phyloP scores from a whole-genome alignment of 192 early-diverging fungal genomes.

The Coemansia sp. region DNA sequence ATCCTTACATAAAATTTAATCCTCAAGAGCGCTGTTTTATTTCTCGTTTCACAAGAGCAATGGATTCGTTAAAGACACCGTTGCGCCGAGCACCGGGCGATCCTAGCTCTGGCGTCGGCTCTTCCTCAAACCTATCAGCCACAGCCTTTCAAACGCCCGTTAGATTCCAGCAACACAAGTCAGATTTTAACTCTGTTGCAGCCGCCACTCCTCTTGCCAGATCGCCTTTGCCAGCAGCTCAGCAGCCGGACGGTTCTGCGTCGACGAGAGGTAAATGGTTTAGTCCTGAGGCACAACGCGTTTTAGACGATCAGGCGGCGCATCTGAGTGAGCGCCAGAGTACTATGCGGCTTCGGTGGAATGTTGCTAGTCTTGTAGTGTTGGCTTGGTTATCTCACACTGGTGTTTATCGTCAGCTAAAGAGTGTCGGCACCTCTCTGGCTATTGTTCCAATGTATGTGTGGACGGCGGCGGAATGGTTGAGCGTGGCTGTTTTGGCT shows the following conservation, averaged over 20 bases:
- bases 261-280: conserved; percentile 27
- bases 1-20: background rate
- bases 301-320: conserved; percentile 34
- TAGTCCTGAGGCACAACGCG: conserved; percentile 41
- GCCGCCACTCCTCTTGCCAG: too few species aligned
- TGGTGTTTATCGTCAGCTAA: conserved; percentile 24
- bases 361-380: conserved; percentile 31
- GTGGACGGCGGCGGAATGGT: conserved; percentile 28
- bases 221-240: too few species aligned
- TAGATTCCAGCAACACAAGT: background rate
- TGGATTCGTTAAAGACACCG: conserved; percentile 32
- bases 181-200: too few species aligned
- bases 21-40: too few species aligned
- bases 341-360: conserved; percentile 45
- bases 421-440: conserved; percentile 7
- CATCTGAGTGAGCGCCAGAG: conserved; percentile 29
- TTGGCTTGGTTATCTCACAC: conserved; percentile 32
- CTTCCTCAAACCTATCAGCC: too few species aligned
- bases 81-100: conserved; percentile 2
- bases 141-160: too few species aligned
- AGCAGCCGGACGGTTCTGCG: background rate
- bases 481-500: conserved; percentile 14
- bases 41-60: too few species aligned
- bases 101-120: too few species aligned
- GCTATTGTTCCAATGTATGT: conserved; percentile 11